phyloP scores from a whole-genome alignment of 768 basidiomycete genomes.

The Gloeostereum incarnatum region DNA sequence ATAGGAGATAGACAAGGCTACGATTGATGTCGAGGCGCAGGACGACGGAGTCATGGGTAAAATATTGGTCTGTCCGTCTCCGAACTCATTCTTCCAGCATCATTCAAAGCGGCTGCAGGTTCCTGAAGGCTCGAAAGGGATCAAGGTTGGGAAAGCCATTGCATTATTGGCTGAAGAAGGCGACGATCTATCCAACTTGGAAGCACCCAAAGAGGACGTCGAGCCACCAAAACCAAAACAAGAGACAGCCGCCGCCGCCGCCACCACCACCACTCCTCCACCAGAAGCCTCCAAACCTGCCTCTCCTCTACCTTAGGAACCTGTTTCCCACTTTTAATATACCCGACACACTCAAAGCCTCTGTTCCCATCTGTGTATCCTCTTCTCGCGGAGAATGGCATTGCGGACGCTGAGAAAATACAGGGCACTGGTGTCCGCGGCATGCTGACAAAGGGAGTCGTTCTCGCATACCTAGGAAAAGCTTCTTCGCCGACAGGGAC shows the following conservation, averaged over 20 bases:
- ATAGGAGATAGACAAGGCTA: constrained; percentile 92
- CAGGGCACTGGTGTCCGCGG: constrained; percentile 87
- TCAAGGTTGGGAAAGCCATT: constrained; percentile 83
- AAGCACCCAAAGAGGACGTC: constrained; percentile 43
- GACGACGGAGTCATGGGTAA: constrained; percentile 93
- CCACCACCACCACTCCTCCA: constrained; percentile 14
- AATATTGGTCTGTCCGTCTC: constrained; percentile 59
- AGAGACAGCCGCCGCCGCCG: constrained; percentile 17
- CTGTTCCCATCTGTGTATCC: constrained; percentile 89
- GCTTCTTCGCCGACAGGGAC: constrained; percentile 73
- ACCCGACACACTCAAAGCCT: constrained; percentile 50
- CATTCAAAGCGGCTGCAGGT: constrained; percentile 27
- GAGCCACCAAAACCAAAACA: constrained; percentile 16
- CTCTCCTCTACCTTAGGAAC: constrained; percentile 14
- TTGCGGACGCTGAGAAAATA: constrained; percentile 56
- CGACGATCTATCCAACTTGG: constrained; percentile 84
- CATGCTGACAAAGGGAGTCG: constrained; percentile 95
- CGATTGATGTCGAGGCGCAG: constrained; percentile 97
- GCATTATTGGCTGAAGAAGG: constrained; percentile 94
- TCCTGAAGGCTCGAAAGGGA: constrained; percentile 72
- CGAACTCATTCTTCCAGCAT: not conserved
- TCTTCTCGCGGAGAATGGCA: constrained; percentile 55
- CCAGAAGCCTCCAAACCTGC: constrained; percentile 11
- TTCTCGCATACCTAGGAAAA: constrained; percentile 78
- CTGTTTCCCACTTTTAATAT: constrained; percentile 30